phyloP scores from a whole-genome alignment of 2,329 filamentous ascomycete genomes.

The Pyricularia sp. region DNA sequence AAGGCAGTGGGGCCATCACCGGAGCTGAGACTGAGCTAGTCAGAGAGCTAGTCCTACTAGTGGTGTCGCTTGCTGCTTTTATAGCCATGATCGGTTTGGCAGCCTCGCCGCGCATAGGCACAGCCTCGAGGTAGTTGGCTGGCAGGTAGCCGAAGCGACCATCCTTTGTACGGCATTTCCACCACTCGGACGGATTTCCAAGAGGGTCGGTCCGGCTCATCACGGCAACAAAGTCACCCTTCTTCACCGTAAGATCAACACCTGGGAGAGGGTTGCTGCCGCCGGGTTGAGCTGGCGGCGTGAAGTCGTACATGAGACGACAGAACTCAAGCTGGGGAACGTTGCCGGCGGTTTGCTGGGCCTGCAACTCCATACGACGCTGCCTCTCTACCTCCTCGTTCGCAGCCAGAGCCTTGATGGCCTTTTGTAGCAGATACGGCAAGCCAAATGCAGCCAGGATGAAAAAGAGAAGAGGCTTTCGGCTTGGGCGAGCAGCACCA shows the following conservation, averaged over 20 bases:
- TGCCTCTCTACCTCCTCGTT: conserved; percentile 78
- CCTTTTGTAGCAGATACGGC: conserved; percentile 93
- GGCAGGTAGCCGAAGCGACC: conserved; percentile 88
- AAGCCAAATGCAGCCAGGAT: conserved; percentile 88
- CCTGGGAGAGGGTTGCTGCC: conserved; percentile 47
- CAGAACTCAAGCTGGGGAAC: conserved; percentile 94
- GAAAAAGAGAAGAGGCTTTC: conserved; percentile 95
- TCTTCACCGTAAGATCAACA: conserved; percentile 84
- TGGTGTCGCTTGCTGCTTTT: conserved; percentile 37
- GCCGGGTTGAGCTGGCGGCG: conserved; percentile 50
- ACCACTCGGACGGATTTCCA: conserved; percentile 92
- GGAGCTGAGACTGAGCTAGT: conserved; percentile 29
- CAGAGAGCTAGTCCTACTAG: conserved; percentile 37
- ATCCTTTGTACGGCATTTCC: conserved; percentile 85
- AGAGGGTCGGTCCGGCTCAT: conserved; percentile 86
- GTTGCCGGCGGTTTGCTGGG: conserved; percentile 44
- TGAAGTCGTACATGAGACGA: conserved; percentile 88
- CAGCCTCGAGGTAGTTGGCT: conserved; percentile 69
- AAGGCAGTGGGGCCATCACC: conserved; percentile 13
- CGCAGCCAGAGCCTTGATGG: conserved; percentile 76
- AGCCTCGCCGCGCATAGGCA: conserved; percentile 35
- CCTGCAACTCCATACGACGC: conserved; percentile 35
- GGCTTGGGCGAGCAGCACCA: conserved; percentile 69
- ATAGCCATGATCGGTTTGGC: conserved; percentile 25
- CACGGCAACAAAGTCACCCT: conserved; percentile 91